Evolutionary conservation across 208 protist genomes (phyloP), one percentile per base, ranked within the genome.

Genomic region (Leishmania amazonensis): DNA sequence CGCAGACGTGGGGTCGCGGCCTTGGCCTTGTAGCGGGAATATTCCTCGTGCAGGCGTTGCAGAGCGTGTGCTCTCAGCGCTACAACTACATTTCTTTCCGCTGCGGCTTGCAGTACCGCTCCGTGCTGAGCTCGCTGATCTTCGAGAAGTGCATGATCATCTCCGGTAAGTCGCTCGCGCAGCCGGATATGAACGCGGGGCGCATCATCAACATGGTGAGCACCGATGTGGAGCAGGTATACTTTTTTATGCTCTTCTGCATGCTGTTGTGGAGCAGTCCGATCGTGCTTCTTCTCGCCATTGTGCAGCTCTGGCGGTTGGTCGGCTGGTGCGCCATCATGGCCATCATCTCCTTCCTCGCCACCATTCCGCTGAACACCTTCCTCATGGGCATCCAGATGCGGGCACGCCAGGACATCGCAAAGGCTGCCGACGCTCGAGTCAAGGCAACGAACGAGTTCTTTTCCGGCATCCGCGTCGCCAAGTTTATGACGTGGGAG

Each of bases 401-500:
- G 35, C 57, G 53, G 4, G 80, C 80, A 51, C 83, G 85, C 3
- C 45, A 35, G 31, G 53, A 80, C 24, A 91, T 49, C 53, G 83
- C 89, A 24, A 78, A 76, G 53, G 80, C 81, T 31, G 98, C 88
- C 3, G 98, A 99, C 83, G 85, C 85, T 28, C 94, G 98, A 74
- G 81, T 99, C 47, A 96, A 97, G 83, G 81, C 88, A 6, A 96
- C 95, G 9, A 99, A 98, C 85, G 96, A 99, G 83, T 91, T 99
- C 60, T 81, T 99, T n/a, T 86, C 88, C 31, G 92, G 91, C 4
- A 98, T 99, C 6, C 90, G 96, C n/a, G 81, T 99, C 0, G 95
- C 96, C 49, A 99, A 99, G 89, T 90, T 98, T 17, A 98, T 97
- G 90, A 89, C 90, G 28, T 99, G 96, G 96, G 97, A 99, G 80